These are phyloP conservation scores for Flaveria floridana DNA, from an alignment of 140 eudicot genomes.

Conservation along the genomic window DNA sequence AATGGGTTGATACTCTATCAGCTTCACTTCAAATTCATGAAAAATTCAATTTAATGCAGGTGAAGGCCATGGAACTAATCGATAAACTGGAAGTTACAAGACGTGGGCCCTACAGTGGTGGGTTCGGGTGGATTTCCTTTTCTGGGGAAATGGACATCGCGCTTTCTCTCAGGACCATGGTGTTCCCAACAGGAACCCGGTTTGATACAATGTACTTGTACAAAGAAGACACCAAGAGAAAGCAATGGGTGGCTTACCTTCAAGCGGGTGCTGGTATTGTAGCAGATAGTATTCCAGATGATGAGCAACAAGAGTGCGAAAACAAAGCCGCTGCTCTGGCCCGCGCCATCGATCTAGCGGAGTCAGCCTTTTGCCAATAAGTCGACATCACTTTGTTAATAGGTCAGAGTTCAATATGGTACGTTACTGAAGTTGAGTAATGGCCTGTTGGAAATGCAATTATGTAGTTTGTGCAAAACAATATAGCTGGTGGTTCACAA, in stretches of 20 bases:
- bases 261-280: conserved; percentile 97
- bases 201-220: conserved; percentile 80
- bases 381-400: background rate
- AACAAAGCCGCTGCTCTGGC: conserved; percentile 76
- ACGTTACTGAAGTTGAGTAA: background rate
- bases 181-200: conserved; percentile 60
- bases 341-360: conserved; percentile 91
- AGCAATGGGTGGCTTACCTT: conserved; percentile 84
- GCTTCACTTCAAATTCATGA: background rate
- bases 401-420: background rate
- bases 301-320: conserved; percentile 93
- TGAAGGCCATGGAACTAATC: conserved; percentile 90
- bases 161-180: conserved; percentile 74
- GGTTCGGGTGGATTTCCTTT: conserved; percentile 81
- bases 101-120: conserved; percentile 95
- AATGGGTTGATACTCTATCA: background rate
- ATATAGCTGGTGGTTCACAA: background rate
- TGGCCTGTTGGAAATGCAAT: conserved; percentile 19
- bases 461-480: background rate
- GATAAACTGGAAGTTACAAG: conserved; percentile 71
- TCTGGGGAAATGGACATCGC: conserved; percentile 87
- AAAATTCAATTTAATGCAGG: conserved; percentile 33
- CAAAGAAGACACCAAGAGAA: conserved; percentile 52
- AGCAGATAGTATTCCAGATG: conserved; percentile 73
- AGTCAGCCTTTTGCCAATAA: conserved; percentile 59